Evolutionary conservation across 225 moss, liverwort and hornwort species (phyloP).

Genomic region (Antitrichia curtipendula): DNA sequence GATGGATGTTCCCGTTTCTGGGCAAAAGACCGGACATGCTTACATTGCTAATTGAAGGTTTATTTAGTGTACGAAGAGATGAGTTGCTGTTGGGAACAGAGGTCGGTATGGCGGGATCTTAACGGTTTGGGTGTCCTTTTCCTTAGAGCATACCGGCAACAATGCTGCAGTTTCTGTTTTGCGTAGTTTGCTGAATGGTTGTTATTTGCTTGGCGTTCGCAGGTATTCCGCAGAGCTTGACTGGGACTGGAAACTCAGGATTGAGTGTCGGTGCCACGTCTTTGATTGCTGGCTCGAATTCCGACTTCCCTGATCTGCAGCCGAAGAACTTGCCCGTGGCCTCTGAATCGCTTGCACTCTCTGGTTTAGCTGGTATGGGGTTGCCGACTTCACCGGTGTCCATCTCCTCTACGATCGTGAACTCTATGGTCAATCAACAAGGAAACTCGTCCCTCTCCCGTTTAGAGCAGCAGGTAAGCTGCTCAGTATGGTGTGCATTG

Average conservation of each 20-base stretch:
- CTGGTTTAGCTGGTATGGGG: conserved; percentile 44
- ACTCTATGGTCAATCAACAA: conserved; percentile 40
- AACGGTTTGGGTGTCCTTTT: not conserved
- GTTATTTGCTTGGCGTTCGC: not conserved
- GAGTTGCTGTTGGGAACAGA: not conserved
- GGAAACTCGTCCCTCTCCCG: conserved; percentile 32
- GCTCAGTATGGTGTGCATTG: not conserved
- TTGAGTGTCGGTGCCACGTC: conserved; percentile 14
- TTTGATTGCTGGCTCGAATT: conserved; percentile 26
- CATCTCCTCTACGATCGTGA: conserved; percentile 37
- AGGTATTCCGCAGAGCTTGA: conserved; percentile 23
- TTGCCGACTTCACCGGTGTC: conserved; percentile 50
- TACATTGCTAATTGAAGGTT: not conserved
- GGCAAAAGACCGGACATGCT: not conserved
- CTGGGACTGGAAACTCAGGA: conserved; percentile 3
- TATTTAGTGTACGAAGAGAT: not conserved
- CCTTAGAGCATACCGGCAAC: not conserved
- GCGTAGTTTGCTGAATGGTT: not conserved
- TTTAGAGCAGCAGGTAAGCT: conserved; percentile 41
- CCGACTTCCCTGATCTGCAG: conserved; percentile 31
- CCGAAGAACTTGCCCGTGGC: conserved; percentile 17
- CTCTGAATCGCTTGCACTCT: conserved; percentile 31
- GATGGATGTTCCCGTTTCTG: not conserved
- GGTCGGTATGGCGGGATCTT: not conserved
- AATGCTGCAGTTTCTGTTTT: not conserved